These are phyloP conservation scores for Tilletia setariae DNA, from an alignment of 1,284 basidiomycete genomes.

Conservation along the genomic window DNA sequence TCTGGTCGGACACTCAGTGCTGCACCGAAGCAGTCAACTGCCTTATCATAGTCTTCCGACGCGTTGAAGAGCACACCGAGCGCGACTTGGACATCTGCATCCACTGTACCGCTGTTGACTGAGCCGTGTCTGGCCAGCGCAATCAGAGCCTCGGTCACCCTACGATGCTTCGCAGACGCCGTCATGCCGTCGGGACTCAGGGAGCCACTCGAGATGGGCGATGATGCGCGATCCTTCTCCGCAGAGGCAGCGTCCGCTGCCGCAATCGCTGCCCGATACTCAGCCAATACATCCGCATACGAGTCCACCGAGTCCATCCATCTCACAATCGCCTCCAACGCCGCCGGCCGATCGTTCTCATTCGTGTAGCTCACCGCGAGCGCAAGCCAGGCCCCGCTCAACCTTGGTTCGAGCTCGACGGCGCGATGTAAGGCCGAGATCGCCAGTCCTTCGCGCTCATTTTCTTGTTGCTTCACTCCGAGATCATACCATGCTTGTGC, in stretches of 20 bases:
- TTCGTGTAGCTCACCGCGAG: conserved; percentile 90
- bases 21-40: conserved; percentile 88
- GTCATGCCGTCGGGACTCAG: neutral
- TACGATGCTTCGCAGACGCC: conserved; percentile 35
- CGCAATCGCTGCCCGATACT: conserved; percentile 55
- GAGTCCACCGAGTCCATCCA: conserved; percentile 64
- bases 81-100: conserved; percentile 93
- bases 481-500: conserved; percentile 82
- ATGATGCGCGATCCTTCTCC: conserved; percentile 22
- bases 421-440: conserved; percentile 79
- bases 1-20: conserved; percentile 83
- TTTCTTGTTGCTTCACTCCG: conserved; percentile 96
- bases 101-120: conserved; percentile 30
- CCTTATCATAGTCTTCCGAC: conserved; percentile 80
- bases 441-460: conserved; percentile 88
- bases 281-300: conserved; percentile 60
- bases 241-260: conserved; percentile 27
- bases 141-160: conserved; percentile 53
- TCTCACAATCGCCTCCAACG: conserved; percentile 73
- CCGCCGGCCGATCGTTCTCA: conserved; percentile 69
- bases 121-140: conserved; percentile 53
- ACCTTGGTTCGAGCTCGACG: conserved; percentile 68
- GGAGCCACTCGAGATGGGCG: neutral
- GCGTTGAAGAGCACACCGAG: conserved; percentile 89
- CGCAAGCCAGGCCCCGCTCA: conserved; percentile 75